Conservation (phyloP, 2,329 filamentous ascomycete species). For the Aspergillus carbonarius region DNA sequence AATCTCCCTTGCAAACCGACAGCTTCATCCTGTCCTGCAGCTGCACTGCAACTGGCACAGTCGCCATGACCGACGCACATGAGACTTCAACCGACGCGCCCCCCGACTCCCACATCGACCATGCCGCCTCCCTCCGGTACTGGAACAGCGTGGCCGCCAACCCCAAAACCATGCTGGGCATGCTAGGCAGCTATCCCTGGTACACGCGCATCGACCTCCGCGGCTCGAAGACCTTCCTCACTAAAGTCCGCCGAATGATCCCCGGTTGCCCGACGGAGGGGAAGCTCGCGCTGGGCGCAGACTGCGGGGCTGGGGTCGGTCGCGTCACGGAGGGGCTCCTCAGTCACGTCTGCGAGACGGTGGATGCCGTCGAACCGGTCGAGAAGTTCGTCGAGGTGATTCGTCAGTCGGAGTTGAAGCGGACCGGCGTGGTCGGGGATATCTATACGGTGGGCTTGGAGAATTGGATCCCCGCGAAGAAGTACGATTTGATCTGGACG, state of each 20-base stretch:
- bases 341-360: conserved; percentile 63
- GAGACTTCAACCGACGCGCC: not conserved
- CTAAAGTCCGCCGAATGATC: conserved; percentile 55
- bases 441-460: conserved; percentile 75
- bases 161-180: conserved; percentile 53
- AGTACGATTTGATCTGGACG: conserved; percentile 81
- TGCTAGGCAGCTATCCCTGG: conserved; percentile 69
- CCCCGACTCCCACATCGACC: conserved; percentile 30
- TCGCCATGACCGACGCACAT: not conserved
- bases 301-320: conserved; percentile 72
- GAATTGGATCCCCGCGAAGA: conserved; percentile 58
- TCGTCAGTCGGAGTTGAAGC: conserved; percentile 35
- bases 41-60: not conserved
- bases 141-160: conserved; percentile 38
- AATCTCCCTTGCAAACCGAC: not conserved
- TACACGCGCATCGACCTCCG: conserved; percentile 69
- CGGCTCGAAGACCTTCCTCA: conserved; percentile 66
- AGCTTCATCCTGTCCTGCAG: not conserved
- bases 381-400: conserved; percentile 72
- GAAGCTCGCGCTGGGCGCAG: conserved; percentile 46
- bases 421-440: conserved; percentile 54
- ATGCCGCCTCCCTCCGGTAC: conserved; percentile 37
- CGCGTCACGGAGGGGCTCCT: conserved; percentile 77
- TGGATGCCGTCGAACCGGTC: conserved; percentile 86
- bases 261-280: conserved; percentile 12